phyloP scores from a whole-genome alignment of 139 green algal genomes.

The Raphidocelis subcapitata region DNA sequence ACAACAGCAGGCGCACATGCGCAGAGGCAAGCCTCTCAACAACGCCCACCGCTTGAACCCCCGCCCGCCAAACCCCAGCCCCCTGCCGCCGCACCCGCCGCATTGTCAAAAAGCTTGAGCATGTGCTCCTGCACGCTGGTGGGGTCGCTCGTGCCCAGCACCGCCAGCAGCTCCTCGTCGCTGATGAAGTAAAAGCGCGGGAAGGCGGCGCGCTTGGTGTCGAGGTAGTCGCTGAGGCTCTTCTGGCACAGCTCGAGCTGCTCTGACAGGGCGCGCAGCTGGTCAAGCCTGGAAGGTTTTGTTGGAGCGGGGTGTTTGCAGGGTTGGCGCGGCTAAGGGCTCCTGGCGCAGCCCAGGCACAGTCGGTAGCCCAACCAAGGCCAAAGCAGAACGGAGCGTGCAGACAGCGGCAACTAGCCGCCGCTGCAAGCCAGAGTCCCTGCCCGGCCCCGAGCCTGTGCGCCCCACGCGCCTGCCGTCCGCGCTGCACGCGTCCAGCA shows the following conservation, averaged over 20 bases:
- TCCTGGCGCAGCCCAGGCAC: too few species aligned
- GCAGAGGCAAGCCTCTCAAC: background rate
- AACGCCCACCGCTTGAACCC: too few species aligned
- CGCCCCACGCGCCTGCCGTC: slow-evolving; percentile 16
- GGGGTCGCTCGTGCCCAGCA: slow-evolving; percentile 91
- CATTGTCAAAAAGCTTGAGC: slow-evolving; percentile 96
- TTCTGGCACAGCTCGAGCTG: slow-evolving; percentile 97
- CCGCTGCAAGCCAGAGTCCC: too few species aligned
- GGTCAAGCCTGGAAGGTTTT: slow-evolving; percentile 41
- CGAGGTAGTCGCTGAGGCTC: slow-evolving; percentile 88
- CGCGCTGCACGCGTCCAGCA: slow-evolving; percentile 77
- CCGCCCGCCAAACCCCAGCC: background rate
- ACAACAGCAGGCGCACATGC: background rate
- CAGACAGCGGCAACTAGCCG: background rate
- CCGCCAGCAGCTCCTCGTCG: slow-evolving; percentile 94
- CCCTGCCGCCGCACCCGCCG: slow-evolving; percentile 32
- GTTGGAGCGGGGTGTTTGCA: slow-evolving; percentile 83
- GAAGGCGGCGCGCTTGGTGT: slow-evolving; percentile 94
- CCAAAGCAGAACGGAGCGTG: background rate
- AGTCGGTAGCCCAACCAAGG: too few species aligned
- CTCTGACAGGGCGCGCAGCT: slow-evolving; percentile 68
- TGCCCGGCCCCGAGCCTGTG: too few species aligned
- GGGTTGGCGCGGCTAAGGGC: too few species aligned
- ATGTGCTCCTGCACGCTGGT: slow-evolving; percentile 87
- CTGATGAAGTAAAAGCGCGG: slow-evolving; percentile 98